Conservation (phyloP, 306 rosid species). For the Canavalia gladiata region DNA sequence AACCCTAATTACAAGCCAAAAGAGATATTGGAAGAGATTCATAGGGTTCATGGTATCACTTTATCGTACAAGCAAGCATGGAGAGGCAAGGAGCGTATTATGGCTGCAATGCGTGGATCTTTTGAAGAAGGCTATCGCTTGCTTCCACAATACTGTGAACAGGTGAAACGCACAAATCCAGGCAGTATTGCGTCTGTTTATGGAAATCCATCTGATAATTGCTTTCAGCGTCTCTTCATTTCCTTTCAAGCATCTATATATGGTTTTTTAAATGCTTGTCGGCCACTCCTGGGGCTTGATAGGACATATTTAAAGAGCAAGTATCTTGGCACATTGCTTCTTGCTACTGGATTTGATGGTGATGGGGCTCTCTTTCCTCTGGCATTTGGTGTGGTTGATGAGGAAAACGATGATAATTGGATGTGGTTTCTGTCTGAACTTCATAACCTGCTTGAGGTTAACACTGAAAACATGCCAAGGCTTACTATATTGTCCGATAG, state of each 20-base stretch:
- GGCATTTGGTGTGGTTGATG: slow-evolving; percentile 86
- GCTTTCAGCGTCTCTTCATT: slow-evolving; percentile 84
- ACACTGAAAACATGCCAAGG: slow-evolving; percentile 88
- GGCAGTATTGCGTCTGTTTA: slow-evolving; percentile 83
- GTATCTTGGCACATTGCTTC: slow-evolving; percentile 79
- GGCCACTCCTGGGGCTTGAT: slow-evolving; percentile 83
- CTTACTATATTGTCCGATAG: slow-evolving; percentile 85
- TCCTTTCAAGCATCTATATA: slow-evolving; percentile 85
- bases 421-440: slow-evolving; percentile 91
- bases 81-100: slow-evolving; percentile 93
- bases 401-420: slow-evolving; percentile 87
- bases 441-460: slow-evolving; percentile 78
- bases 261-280: slow-evolving; percentile 85
- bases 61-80: slow-evolving; percentile 89
- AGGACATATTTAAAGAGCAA: slow-evolving; percentile 81
- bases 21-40: slow-evolving; percentile 90
- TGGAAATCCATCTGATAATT: slow-evolving; percentile 64
- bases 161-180: slow-evolving; percentile 77
- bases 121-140: slow-evolving; percentile 85
- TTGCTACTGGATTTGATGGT: slow-evolving; percentile 85
- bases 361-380: slow-evolving; percentile 83
- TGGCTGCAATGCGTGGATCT: slow-evolving; percentile 92
- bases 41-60: slow-evolving; percentile 83
- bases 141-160: slow-evolving; percentile 90
- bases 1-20: slow-evolving; percentile 87